phyloP scores from a whole-genome alignment of 257 asterid species.

The Fraxinus excelsior region DNA sequence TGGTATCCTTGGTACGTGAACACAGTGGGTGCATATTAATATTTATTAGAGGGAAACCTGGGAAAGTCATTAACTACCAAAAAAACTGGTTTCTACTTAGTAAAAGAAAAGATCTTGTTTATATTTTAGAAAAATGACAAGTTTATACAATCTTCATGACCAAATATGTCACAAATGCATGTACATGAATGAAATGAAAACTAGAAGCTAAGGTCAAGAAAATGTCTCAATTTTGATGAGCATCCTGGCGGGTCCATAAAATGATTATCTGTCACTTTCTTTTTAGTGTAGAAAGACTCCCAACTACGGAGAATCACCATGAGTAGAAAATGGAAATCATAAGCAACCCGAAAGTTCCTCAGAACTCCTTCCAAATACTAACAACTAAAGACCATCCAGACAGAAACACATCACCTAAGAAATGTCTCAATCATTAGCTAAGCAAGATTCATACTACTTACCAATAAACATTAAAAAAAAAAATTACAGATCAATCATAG shows the following conservation, averaged over 20 bases:
- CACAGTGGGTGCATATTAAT: neutral
- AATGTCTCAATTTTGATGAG: neutral
- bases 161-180: too few relatives aligned
- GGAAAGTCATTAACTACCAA: neutral
- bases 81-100: neutral
- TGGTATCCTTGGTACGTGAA: neutral
- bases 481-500: too few relatives aligned
- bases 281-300: neutral
- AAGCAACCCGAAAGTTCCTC: neutral
- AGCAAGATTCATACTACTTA: too few relatives aligned
- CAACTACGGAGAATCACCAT: neutral
- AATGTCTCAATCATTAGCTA: too few relatives aligned
- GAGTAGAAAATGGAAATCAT: slow-evolving; percentile 8
- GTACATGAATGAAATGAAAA: too few relatives aligned
- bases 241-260: neutral
- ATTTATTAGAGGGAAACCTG: neutral
- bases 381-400: too few relatives aligned
- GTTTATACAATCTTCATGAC: neutral
- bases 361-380: too few relatives aligned
- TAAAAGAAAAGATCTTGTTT: neutral
- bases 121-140: neutral
- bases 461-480: too few relatives aligned
- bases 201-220: neutral
- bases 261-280: neutral
- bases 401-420: too few relatives aligned